Conservation (phyloP, 176 grass and related monocot species). For the Thinopyrum elongatum region DNA sequence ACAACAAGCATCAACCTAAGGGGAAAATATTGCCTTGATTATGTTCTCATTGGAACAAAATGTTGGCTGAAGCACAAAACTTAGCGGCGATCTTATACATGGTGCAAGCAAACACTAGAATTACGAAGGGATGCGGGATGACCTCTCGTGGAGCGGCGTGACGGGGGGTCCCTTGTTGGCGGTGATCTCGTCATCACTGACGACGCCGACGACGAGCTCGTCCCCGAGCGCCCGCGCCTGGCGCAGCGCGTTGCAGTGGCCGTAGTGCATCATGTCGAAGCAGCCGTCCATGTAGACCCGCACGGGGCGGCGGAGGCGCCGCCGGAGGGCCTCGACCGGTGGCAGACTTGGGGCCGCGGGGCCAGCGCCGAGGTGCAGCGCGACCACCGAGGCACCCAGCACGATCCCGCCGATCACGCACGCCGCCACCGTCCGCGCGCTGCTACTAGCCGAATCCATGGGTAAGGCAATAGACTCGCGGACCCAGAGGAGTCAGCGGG, state of each 20-base stretch:
- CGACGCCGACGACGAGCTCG: slow-evolving; percentile 77
- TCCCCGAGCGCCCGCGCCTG: slow-evolving; percentile 81
- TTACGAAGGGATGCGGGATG: neutral
- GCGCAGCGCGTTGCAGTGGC: slow-evolving; percentile 85
- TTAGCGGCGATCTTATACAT: neutral
- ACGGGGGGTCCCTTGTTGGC: slow-evolving; percentile 87
- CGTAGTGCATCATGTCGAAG: slow-evolving; percentile 99
- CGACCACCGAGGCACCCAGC: slow-evolving; percentile 57
- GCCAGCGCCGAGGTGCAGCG: slow-evolving; percentile 35
- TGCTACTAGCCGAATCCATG: slow-evolving; percentile 46
- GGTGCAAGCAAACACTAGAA: neutral
- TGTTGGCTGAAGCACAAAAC: neutral
- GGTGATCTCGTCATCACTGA: slow-evolving; percentile 84
- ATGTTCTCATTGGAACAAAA: neutral
- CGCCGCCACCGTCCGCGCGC: slow-evolving; percentile 48
- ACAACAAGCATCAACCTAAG: neutral
- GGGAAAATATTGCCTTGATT: neutral
- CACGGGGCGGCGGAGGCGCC: slow-evolving; percentile 51
- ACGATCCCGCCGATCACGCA: slow-evolving; percentile 71
- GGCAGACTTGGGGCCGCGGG: neutral
- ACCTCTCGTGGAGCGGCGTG: slow-evolving; percentile 81
- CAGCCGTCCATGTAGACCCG: slow-evolving; percentile 97
- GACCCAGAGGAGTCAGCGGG: neutral
- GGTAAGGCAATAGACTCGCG: neutral
- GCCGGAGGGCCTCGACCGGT: slow-evolving; percentile 12